Conservation (phyloP, 169 alveolate genomes). For the Plasmodium sp. region DNA sequence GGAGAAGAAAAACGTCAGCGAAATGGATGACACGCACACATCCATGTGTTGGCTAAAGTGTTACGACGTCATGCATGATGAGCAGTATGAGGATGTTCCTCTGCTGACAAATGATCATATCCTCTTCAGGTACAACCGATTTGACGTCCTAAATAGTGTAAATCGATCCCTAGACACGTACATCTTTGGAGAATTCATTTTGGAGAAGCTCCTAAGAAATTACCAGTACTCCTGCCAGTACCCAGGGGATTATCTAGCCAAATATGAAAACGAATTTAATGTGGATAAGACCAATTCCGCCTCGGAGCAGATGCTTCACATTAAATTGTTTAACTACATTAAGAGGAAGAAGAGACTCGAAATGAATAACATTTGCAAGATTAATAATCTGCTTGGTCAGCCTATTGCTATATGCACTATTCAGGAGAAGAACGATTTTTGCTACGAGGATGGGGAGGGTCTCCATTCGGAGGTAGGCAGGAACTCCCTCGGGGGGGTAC, state of each 20-base stretch:
- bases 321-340: slow-evolving; percentile 56
- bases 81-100: slow-evolving; percentile 33
- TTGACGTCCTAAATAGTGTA: slow-evolving; percentile 36
- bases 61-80: slow-evolving; percentile 36
- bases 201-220: slow-evolving; percentile 51
- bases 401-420: slow-evolving; percentile 73
- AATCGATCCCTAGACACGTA: slow-evolving; percentile 66
- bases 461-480: background rate
- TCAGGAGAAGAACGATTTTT: background rate
- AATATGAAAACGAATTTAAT: slow-evolving; percentile 67
- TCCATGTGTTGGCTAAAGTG: slow-evolving; percentile 41
- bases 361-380: slow-evolving; percentile 60
- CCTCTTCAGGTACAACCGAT: slow-evolving; percentile 42
- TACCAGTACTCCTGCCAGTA: slow-evolving; percentile 66
- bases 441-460: background rate
- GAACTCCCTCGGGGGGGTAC: background rate
- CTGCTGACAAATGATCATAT: slow-evolving; percentile 52
- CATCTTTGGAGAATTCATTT: slow-evolving; percentile 57
- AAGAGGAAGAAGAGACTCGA: slow-evolving; percentile 65
- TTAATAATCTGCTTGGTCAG: slow-evolving; percentile 67
- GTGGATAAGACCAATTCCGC: background rate
- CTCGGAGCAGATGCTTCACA: slow-evolving; percentile 37
- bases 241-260: slow-evolving; percentile 66
- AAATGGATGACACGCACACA: slow-evolving; percentile 59
- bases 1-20: slow-evolving; percentile 59